A percentile compares a stretch with the other conserved stretches of the same genome.
Evolutionary conservation across 371 early-diverging fungal genomes (phyloP).

Genomic region (Fennellomyces sp.): DNA sequence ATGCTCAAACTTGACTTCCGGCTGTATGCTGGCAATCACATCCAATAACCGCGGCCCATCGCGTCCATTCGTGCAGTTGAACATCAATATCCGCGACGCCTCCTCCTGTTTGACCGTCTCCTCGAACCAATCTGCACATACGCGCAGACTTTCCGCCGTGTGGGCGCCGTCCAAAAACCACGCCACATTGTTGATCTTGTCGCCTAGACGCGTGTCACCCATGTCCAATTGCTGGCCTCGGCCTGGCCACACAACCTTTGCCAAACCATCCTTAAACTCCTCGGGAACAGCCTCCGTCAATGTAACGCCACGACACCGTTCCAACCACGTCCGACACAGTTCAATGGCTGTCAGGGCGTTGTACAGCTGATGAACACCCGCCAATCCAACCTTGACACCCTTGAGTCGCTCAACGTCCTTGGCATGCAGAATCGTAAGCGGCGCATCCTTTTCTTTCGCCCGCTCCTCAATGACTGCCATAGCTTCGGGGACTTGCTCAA

Average conservation of each 20-base stretch:
- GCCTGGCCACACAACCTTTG: slow-evolving; percentile 84
- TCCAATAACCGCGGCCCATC: slow-evolving; percentile 61
- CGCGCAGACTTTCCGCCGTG: slow-evolving; percentile 85
- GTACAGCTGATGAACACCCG: slow-evolving; percentile 83
- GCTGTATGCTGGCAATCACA: slow-evolving; percentile 46
- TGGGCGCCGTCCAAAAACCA: slow-evolving; percentile 97
- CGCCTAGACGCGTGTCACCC: slow-evolving; percentile 39
- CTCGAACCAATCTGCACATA: slow-evolving; percentile 80
- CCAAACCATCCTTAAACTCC: slow-evolving; percentile 63
- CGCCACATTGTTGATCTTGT: slow-evolving; percentile 40
- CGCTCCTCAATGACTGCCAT: slow-evolving; percentile 69
- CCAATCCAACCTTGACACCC: slow-evolving; percentile 48
- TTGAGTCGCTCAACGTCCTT: slow-evolving; percentile 12
- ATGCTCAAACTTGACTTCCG: slow-evolving; percentile 51
- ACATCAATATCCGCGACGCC: slow-evolving; percentile 65
- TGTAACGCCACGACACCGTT: slow-evolving; percentile 35
- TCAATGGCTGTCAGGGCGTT: slow-evolving; percentile 85
- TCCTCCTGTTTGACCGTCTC: slow-evolving; percentile 24
- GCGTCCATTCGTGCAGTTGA: slow-evolving; percentile 89
- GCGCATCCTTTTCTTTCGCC: slow-evolving; percentile 64
- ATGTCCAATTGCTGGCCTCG: slow-evolving; percentile 70
- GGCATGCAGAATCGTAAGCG: slow-evolving; percentile 16
- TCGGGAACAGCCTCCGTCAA: slow-evolving; percentile 40
- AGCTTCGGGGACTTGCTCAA: slow-evolving; percentile 74
- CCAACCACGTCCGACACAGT: slow-evolving; percentile 68